Evolutionary conservation across 257 asterid genomes (phyloP).

Genomic region (Schizonepeta tenuifolia): DNA sequence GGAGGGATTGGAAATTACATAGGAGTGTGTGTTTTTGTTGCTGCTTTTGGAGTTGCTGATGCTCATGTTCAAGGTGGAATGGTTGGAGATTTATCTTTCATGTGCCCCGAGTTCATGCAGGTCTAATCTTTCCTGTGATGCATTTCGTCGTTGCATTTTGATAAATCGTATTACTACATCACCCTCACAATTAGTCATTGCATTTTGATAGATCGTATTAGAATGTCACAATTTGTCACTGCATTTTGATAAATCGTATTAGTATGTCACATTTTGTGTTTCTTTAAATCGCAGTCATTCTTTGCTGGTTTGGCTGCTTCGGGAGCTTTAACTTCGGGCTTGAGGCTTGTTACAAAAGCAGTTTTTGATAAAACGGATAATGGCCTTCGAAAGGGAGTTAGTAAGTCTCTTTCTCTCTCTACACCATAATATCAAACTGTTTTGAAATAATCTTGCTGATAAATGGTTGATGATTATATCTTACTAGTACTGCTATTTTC

Average conservation of each 20-base stretch:
- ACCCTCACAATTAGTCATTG: neutral
- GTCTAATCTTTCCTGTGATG: conserved; percentile 34
- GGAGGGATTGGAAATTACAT: conserved; percentile 75
- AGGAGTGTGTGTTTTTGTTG: conserved; percentile 73
- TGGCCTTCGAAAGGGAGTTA: conserved; percentile 85
- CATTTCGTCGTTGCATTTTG: neutral
- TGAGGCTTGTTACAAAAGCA: conserved; percentile 85
- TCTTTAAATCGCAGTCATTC: conserved; percentile 54
- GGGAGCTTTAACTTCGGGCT: conserved; percentile 78
- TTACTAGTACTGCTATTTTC: neutral
- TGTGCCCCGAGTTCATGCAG: conserved; percentile 86
- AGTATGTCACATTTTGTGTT: neutral
- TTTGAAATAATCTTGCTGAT: neutral
- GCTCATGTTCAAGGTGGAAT: conserved; percentile 89
- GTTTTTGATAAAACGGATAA: conserved; percentile 60
- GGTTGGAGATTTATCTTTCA: conserved; percentile 82
- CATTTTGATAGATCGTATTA: neutral
- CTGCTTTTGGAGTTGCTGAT: conserved; percentile 80
- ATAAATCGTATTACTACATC: neutral
- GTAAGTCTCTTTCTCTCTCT: conserved; percentile 46
- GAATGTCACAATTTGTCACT: neutral
- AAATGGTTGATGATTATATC: neutral
- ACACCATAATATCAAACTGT: neutral
- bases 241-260: neutral
- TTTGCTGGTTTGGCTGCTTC: conserved; percentile 93